Percentiles rank a stretch among this genome's conserved stretches.
These are phyloP conservation scores for Ananas comosus DNA, from an alignment of 176 grass and related monocot genomes.

Conservation along the genomic window DNA sequence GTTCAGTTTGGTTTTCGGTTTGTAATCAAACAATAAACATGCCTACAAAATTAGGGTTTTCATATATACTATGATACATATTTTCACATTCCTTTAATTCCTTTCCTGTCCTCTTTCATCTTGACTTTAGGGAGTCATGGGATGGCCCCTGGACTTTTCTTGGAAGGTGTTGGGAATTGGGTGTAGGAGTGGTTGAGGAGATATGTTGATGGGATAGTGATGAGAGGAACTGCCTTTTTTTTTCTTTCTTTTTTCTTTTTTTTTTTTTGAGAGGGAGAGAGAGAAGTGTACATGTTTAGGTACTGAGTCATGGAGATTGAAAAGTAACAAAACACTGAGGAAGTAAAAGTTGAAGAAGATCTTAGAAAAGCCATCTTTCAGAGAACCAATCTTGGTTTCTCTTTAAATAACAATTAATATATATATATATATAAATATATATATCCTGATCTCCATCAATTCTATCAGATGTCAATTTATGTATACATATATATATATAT, in stretches of 20 bases:
- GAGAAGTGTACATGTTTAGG: not conserved
- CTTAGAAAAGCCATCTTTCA: not conserved
- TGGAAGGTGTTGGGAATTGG: constrained; percentile 1
- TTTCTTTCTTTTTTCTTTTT: too few relatives aligned
- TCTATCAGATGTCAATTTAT: too few relatives aligned
- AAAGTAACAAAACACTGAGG: not conserved
- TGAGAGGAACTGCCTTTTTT: not conserved
- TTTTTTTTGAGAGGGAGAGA: too few relatives aligned
- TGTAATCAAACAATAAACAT: not conserved
- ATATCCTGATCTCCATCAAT: too few relatives aligned
- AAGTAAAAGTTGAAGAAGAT: not conserved
- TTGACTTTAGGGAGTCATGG: not conserved
- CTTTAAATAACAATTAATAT: not conserved
- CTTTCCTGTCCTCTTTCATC: not conserved
- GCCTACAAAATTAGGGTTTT: not conserved
- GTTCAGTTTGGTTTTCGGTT: too few relatives aligned
- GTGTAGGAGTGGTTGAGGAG: not conserved
- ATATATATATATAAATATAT: not conserved
- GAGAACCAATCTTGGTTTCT: not conserved
- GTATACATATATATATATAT: not conserved
- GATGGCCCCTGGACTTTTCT: not conserved
- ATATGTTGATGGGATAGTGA: not conserved
- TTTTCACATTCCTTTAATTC: not conserved
- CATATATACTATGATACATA: not conserved
- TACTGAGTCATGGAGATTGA: not conserved